phyloP scores from a whole-genome alignment of 805 yeast genomes.

The Myxozyma udenii region DNA sequence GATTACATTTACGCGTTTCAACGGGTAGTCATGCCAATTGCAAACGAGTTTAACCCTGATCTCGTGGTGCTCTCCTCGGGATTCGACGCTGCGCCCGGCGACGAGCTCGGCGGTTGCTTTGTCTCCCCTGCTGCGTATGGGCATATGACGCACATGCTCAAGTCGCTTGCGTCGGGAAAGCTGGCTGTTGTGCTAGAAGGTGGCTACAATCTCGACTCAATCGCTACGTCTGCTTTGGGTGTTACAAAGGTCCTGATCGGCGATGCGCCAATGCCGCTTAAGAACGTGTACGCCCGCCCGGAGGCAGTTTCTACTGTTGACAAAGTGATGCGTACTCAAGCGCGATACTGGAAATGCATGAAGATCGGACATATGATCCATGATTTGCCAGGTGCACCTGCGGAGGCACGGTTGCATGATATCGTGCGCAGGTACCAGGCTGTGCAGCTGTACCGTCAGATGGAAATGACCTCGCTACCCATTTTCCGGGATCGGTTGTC shows the following conservation, averaged over 20 bases:
- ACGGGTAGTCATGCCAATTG: constrained; percentile 80
- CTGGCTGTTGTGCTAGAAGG: constrained; percentile 90
- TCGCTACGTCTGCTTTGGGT: constrained; percentile 83
- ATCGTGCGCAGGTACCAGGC: constrained; percentile 74
- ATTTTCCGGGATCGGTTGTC: constrained; percentile 48
- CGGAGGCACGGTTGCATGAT: constrained; percentile 50
- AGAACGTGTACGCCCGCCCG: constrained; percentile 61
- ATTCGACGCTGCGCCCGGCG: constrained; percentile 98
- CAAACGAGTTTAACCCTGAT: constrained; percentile 88
- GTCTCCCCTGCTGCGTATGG: constrained; percentile 96
- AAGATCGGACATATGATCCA: constrained; percentile 55
- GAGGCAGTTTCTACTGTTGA: constrained; percentile 79
- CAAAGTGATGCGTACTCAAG: constrained; percentile 74
- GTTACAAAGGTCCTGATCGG: constrained; percentile 90
- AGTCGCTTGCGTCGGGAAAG: constrained; percentile 83
- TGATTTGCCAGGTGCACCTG: constrained; percentile 25
- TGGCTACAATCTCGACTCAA: constrained; percentile 90
- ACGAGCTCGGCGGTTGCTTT: constrained; percentile 92
- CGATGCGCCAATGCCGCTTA: constrained; percentile 83
- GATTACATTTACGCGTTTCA: constrained; percentile 91
- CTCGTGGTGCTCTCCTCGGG: constrained; percentile 91
- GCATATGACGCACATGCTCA: constrained; percentile 89
- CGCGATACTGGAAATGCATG: constrained; percentile 83
- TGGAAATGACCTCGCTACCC: constrained; percentile 67
- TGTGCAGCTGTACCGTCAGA: constrained; percentile 47